Evolutionary conservation across 345 rosid species (phyloP).

Genomic region (Crucihimalaya himalaica): DNA sequence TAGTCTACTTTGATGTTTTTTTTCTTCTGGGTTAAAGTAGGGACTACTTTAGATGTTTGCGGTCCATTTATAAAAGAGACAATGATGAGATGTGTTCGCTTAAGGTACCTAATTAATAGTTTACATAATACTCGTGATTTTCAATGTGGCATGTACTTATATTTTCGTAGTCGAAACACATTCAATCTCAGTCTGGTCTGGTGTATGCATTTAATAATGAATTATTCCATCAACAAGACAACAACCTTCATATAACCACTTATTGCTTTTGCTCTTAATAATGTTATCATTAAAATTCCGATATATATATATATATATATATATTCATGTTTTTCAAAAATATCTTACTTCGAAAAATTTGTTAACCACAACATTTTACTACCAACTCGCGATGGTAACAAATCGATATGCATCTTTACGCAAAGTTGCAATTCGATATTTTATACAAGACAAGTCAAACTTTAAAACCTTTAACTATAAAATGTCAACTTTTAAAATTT

Average conservation of each 20-base stretch:
- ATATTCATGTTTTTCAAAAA: too few species aligned
- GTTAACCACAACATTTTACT: background rate
- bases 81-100: constrained; percentile 17
- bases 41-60: background rate
- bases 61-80: background rate
- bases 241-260: background rate
- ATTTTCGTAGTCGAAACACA: background rate
- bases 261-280: background rate
- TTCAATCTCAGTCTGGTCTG: background rate
- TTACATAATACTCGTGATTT: constrained; percentile 8
- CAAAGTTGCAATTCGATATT: background rate
- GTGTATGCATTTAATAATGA: background rate
- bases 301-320: background rate
- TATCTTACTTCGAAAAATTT: background rate
- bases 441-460: background rate
- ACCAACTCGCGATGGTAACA: constrained; percentile 1
- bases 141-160: constrained; percentile 13
- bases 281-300: background rate
- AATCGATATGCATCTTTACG: background rate
- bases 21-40: background rate
- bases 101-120: constrained; percentile 3
- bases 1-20: background rate
- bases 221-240: background rate
- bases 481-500: background rate
- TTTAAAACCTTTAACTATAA: background rate